These are phyloP conservation scores for Rhynchospora breviuscula DNA, from an alignment of 176 grass and related monocot genomes.

Conservation along the genomic window DNA sequence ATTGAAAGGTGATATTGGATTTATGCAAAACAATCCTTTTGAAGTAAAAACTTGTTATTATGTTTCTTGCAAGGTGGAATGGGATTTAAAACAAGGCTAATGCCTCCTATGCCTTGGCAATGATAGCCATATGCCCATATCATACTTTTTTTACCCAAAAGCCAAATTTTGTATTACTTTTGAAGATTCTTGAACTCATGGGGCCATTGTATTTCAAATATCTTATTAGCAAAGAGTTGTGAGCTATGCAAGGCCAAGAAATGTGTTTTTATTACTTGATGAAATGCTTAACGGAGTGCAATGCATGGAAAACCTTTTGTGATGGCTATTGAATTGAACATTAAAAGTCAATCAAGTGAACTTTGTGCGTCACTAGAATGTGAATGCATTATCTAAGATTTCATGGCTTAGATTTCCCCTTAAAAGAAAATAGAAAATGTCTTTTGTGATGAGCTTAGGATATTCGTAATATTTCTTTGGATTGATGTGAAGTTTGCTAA, in stretches of 20 bases:
- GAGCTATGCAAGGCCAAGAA: neutral
- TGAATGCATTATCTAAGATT: neutral
- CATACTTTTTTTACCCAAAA: neutral
- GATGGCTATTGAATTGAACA: neutral
- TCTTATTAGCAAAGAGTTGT: neutral
- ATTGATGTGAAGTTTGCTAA: neutral
- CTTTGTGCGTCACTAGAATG: neutral
- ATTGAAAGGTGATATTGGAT: neutral
- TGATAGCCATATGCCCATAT: neutral
- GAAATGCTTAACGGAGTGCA: neutral
- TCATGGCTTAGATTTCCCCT: neutral
- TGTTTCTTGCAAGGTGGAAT: neutral
- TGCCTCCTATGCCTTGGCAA: neutral
- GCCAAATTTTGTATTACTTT: neutral
- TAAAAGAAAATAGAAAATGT: neutral
- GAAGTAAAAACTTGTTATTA: neutral
- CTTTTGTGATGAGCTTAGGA: neutral
- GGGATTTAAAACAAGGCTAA: neutral
- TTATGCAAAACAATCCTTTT: neutral
- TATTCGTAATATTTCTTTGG: constrained; percentile 1
- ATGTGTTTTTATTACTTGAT: neutral
- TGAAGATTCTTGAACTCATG: neutral
- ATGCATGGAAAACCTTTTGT: neutral
- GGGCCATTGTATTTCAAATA: neutral
- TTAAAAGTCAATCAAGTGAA: neutral